Base-by-base conservation (phyloP, 768 basidiomycete species). In the Cyathus striatus region DNA sequence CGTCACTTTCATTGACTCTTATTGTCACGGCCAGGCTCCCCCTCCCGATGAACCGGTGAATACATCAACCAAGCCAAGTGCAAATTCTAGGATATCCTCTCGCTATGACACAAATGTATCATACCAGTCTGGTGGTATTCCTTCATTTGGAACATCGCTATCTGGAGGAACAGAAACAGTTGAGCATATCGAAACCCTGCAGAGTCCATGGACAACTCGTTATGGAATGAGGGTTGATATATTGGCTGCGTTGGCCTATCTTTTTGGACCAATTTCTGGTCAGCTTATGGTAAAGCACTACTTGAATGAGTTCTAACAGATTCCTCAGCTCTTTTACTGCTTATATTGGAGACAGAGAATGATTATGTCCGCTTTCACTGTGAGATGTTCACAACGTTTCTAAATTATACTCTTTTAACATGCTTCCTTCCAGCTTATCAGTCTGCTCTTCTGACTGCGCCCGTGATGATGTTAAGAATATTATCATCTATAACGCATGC, bases 301-400 rank as follows among this genome's bases (percentile, higher is more conserved):
- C 27, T 9, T 9, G 9, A 37, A 14, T 37, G 10, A 37, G 9
- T 10, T 10, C 18, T 21, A 7, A 37, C 36, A 6, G 13, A 9
- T 25, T 17, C 17, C 25, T 13, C 43, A 86, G 88, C 87, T 2
- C 61, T 89, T 23, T 21, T 69, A 1, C 59, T 88, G 23, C 70
- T 90, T 7, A 71, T 86, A n/a, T 48, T 81, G n/a, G 86, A 90
- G 62, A 90, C 81, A 7, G 75, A 77, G 47, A 85, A 84, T 52
- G 82, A 88, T 59, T 83, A 78, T 48, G 78, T 88, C 45, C 79
- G 87, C 41, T 89, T 88, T 57, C 86, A 87, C 56, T 83, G 86
- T 85, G n/a, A n/a, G n/a, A 41, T 17, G 53, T 75, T 55, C 38
- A 40, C 21, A 13, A 25, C 21, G 9, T 10, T 41, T 26, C 5